A percentile compares a stretch with the other conserved stretches of the same genome.
These are phyloP conservation scores for Jaltomata sinuosa DNA, from an alignment of 257 asterid species.

Conservation along the genomic window DNA sequence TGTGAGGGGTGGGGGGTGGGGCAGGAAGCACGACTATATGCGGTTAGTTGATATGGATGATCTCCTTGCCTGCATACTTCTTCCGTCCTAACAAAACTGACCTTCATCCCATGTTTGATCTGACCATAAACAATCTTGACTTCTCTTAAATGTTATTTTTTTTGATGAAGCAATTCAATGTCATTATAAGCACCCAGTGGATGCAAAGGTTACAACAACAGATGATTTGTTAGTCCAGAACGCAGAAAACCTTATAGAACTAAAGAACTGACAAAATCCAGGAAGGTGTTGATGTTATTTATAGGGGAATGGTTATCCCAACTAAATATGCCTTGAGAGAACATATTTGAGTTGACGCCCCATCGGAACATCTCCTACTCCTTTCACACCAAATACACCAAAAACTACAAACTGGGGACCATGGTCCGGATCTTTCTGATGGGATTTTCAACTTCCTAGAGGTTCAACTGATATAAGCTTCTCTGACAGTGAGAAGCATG, in stretches of 20 bases:
- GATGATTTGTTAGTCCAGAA: neutral
- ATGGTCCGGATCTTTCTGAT: neutral
- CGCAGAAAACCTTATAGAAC: neutral
- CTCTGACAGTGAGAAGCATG: neutral
- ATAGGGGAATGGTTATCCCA: neutral
- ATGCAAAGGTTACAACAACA: neutral
- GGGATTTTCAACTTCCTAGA: neutral
- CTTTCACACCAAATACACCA: neutral
- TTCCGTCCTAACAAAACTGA: neutral
- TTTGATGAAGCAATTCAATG: neutral
- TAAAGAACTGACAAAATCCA: neutral
- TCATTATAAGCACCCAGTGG: no score
- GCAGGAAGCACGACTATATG: neutral
- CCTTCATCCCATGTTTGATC: neutral
- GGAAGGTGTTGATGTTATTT: neutral
- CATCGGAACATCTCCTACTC: neutral
- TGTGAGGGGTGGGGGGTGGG: neutral
- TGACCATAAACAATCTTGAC: neutral
- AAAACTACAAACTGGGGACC: neutral
- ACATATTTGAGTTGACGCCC: neutral
- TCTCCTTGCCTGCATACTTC: neutral
- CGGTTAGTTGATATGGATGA: neutral
- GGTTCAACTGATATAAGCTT: neutral
- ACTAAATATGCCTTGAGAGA: neutral
- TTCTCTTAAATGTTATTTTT: neutral